Percentiles rank a stretch among this genome's conserved stretches.
Evolutionary conservation across 2,329 filamentous ascomycete genomes (phyloP).

Genomic region (Zarea fungicola): DNA sequence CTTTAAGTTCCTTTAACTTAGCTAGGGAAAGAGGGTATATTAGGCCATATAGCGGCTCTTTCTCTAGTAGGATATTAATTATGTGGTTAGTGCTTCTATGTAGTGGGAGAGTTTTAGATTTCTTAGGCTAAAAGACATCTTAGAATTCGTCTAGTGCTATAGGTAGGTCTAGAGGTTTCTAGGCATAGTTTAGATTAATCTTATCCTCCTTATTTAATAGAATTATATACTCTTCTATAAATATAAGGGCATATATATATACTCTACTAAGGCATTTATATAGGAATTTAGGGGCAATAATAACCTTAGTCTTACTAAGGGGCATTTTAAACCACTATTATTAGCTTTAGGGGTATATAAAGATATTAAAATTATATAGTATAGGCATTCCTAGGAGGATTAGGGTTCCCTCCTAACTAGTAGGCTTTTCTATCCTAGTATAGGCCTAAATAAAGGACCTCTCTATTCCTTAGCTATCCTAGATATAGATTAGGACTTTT

Average conservation of each 20-base stretch:
- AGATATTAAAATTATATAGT: neutral
- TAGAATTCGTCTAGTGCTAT: neutral
- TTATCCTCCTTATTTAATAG: neutral
- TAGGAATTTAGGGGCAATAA: neutral
- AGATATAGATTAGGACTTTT: neutral
- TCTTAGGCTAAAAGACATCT: neutral
- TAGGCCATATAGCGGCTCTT: constrained; percentile 4
- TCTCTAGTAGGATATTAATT: neutral
- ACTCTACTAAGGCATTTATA: neutral
- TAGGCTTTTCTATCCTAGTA: neutral
- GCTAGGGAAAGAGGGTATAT: constrained; percentile 15
- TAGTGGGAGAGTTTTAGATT: neutral
- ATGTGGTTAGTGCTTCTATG: neutral
- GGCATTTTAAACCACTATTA: neutral
- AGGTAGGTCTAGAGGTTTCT: neutral
- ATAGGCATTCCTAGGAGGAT: neutral
- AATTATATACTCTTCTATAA: neutral
- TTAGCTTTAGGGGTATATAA: neutral
- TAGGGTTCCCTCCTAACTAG: neutral
- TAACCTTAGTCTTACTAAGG: neutral
- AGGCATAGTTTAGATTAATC: neutral
- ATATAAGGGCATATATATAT: neutral
- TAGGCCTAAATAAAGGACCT: neutral
- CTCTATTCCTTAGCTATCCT: neutral
- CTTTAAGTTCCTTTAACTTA: constrained; percentile 13